Evolutionary conservation across 257 asterid species (phyloP).

Genomic region (Euphrasia confusa): DNA sequence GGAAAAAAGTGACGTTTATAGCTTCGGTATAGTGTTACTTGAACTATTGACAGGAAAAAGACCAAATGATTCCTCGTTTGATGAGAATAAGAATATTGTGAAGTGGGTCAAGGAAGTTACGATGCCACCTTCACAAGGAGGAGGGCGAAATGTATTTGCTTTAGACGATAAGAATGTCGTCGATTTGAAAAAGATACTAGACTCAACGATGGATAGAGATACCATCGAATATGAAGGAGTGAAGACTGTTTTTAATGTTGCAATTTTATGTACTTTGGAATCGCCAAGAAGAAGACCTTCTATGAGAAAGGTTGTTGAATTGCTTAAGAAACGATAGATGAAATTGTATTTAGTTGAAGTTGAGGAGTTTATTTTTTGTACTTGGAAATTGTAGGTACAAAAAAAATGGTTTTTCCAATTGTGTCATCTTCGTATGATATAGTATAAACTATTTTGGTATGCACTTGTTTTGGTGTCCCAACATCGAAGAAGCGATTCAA

Average conservation of each 20-base stretch:
- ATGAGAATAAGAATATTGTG: conserved; percentile 54
- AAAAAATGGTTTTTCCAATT: too few species aligned
- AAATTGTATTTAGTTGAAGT: too few species aligned
- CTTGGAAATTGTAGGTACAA: too few species aligned
- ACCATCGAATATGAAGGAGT: conserved; percentile 37
- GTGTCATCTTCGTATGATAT: too few species aligned
- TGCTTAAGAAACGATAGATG: too few species aligned
- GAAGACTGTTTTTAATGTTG: conserved; percentile 48
- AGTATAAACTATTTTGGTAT: too few species aligned
- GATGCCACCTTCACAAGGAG: conserved; percentile 26
- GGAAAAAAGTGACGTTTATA: conserved; percentile 64
- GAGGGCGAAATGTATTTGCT: background rate
- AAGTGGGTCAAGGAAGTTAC: conserved; percentile 54
- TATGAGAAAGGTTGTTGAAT: conserved; percentile 64
- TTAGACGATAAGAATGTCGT: background rate
- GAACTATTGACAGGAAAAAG: conserved; percentile 57
- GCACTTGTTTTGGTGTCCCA: too few species aligned
- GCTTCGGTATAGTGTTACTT: conserved; percentile 67
- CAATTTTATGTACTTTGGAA: conserved; percentile 52
- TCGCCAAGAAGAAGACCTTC: conserved; percentile 62
- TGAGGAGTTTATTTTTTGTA: too few species aligned
- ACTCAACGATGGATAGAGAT: conserved; percentile 38
- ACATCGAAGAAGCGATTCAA: too few species aligned
- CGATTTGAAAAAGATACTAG: conserved; percentile 41
- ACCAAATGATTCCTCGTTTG: conserved; percentile 48